Conservation (phyloP, 371 early-diverging fungal genomes). For the Haplosporangium sp. region DNA sequence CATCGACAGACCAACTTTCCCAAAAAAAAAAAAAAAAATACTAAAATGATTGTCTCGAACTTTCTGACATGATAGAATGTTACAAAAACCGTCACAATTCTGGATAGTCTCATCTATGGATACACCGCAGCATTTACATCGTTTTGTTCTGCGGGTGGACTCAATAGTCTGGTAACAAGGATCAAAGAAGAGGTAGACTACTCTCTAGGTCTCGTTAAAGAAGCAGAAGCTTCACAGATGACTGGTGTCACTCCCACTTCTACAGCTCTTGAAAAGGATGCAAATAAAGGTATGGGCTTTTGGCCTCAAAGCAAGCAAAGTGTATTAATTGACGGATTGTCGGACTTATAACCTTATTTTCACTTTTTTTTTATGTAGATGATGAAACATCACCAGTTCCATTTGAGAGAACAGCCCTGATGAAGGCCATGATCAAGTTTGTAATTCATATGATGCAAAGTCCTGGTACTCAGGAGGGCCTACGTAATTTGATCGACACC, state of each 20-base stretch:
- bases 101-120: conserved; percentile 87
- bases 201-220: conserved; percentile 56
- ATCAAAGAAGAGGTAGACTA: conserved; percentile 78
- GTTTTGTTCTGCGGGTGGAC: conserved; percentile 86
- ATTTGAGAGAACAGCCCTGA: conserved; percentile 70
- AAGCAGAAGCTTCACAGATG: conserved; percentile 52
- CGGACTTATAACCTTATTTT: background rate
- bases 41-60: too few species aligned
- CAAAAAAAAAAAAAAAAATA: too few species aligned
- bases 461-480: conserved; percentile 86
- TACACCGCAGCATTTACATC: conserved; percentile 80
- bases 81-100: conserved; percentile 77
- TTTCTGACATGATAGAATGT: conserved; percentile 58
- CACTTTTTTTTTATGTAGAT: conserved; percentile 10
- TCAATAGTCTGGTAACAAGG: conserved; percentile 79
- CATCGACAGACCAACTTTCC: too few species aligned
- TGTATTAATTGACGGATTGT: background rate
- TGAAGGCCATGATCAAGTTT: conserved; percentile 93
- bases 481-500: conserved; percentile 95
- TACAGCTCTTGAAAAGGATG: conserved; percentile 14
- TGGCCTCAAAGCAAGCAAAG: background rate
- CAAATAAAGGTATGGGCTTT: conserved; percentile 33
- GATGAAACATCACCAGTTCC: conserved; percentile 56
- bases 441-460: conserved; percentile 94
- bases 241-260: conserved; percentile 43